Percentiles rank a stretch among this genome's conserved stretches.
These are phyloP conservation scores for Fomitopsis schrenkii DNA, from an alignment of 1,284 basidiomycete species.

Conservation along the genomic window DNA sequence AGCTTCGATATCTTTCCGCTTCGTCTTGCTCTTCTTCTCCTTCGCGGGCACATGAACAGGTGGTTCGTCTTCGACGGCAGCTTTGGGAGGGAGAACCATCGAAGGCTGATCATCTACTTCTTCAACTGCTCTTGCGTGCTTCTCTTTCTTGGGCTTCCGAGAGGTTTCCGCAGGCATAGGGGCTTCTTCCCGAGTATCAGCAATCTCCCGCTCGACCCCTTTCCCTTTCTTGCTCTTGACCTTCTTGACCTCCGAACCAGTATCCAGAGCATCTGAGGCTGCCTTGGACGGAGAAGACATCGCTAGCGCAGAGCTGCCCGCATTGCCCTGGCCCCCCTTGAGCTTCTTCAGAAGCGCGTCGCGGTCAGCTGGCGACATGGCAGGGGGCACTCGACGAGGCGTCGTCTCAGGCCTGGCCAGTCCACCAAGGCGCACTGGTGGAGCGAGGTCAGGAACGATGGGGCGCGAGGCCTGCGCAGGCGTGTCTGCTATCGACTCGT, in stretches of 20 bases:
- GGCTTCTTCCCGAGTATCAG: neutral
- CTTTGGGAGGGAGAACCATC: no score
- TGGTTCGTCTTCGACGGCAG: no score
- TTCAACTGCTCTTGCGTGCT: neutral
- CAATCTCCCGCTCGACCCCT: neutral
- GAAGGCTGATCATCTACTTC: neutral
- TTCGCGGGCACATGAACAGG: neutral
- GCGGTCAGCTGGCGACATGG: neutral
- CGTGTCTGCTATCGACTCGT: no score
- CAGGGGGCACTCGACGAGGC: neutral
- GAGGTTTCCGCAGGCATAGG: neutral
- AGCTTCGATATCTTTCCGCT: constrained; percentile 6
- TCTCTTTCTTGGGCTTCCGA: neutral
- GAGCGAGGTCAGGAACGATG: no score
- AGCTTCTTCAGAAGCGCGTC: constrained; percentile 1
- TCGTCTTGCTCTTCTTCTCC: constrained; percentile 7
- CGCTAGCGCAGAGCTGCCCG: neutral
- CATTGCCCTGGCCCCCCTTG: neutral
- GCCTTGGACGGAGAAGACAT: neutral
- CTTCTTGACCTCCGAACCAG: neutral
- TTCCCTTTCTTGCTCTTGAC: constrained; percentile 8
- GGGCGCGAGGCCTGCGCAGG: no score
- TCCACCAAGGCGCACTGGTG: no score
- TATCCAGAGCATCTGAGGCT: neutral
- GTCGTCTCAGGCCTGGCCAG: no score